Percentiles rank a stretch among this genome's conserved stretches.
These are phyloP conservation scores for Delitschia confertaspora DNA, from an alignment of 495 filamentous ascomycete species.

Conservation along the genomic window DNA sequence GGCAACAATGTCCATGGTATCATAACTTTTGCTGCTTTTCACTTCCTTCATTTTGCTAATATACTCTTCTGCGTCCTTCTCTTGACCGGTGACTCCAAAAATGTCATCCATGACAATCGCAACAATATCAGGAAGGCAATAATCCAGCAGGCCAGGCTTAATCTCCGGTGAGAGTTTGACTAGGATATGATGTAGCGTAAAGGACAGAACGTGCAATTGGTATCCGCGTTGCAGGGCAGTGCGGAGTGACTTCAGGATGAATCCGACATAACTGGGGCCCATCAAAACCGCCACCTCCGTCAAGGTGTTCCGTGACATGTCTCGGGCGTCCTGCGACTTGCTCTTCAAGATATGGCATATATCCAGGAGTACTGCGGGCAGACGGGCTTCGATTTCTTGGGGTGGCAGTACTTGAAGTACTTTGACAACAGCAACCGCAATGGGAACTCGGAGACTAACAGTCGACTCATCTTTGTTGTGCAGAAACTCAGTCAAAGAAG, in stretches of 20 bases:
- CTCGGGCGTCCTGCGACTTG: slow-evolving; percentile 76
- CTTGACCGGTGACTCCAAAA: slow-evolving; percentile 88
- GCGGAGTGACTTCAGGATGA: slow-evolving; percentile 86
- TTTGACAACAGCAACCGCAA: slow-evolving; percentile 79
- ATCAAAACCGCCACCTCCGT: slow-evolving; percentile 69
- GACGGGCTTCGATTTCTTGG: slow-evolving; percentile 55
- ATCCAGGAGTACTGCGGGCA: slow-evolving; percentile 80
- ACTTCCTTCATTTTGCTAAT: slow-evolving; percentile 93
- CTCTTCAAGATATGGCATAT: slow-evolving; percentile 87
- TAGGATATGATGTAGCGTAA: slow-evolving; percentile 87
- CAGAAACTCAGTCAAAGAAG: slow-evolving; percentile 66
- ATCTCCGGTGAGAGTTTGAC: slow-evolving; percentile 55
- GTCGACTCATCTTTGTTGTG: slow-evolving; percentile 89
- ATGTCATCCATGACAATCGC: slow-evolving; percentile 93
- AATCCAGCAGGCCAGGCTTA: slow-evolving; percentile 75
- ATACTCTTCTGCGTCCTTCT: slow-evolving; percentile 96
- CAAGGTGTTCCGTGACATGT: slow-evolving; percentile 81
- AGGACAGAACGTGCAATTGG: slow-evolving; percentile 92
- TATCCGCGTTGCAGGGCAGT: slow-evolving; percentile 73
- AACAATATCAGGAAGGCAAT: slow-evolving; percentile 70
- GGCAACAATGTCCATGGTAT: slow-evolving; percentile 91
- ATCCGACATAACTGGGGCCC: slow-evolving; percentile 74
- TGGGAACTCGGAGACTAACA: slow-evolving; percentile 81
- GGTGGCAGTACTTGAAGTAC: slow-evolving; percentile 70
- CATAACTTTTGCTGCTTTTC: slow-evolving; percentile 93